phyloP scores from a whole-genome alignment of 257 asterid species.

The Solanum clarkiae region DNA sequence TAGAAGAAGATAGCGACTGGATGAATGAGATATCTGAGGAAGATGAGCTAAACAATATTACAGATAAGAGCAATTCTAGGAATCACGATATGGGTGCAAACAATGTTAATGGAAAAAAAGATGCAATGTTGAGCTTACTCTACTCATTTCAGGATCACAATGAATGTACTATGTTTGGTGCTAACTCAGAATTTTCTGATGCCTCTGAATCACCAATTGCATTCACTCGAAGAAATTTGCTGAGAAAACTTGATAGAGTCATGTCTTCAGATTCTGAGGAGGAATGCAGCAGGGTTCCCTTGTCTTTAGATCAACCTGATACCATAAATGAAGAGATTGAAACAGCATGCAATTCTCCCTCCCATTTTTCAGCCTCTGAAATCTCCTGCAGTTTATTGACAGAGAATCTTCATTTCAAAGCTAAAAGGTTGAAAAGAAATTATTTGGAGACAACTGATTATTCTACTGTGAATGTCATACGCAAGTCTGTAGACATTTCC shows the following conservation, averaged over 20 bases:
- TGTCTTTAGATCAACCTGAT: conserved; percentile 22
- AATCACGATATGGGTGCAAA: conserved; percentile 19
- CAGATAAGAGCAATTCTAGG: neutral
- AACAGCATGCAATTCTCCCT: conserved; percentile 11
- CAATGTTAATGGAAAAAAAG: conserved; percentile 42
- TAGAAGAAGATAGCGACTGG: conserved; percentile 32
- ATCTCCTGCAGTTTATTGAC: conserved; percentile 13
- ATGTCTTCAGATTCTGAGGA: conserved; percentile 83
- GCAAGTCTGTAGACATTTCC: conserved; percentile 29
- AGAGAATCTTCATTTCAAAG: conserved; percentile 20
- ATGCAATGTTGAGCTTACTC: conserved; percentile 53
- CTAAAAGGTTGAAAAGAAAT: conserved; percentile 28
- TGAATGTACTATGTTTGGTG: conserved; percentile 33
- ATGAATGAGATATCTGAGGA: conserved; percentile 18
- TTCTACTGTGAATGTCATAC: conserved; percentile 20
- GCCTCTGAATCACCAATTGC: conserved; percentile 55
- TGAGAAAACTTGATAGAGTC: conserved; percentile 46
- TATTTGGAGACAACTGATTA: conserved; percentile 17
- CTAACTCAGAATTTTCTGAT: conserved; percentile 29
- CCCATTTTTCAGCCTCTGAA: conserved; percentile 21
- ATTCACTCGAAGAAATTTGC: conserved; percentile 20
- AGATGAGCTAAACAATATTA: conserved; percentile 14
- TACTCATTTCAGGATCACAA: conserved; percentile 26
- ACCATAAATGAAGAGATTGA: conserved; percentile 17
- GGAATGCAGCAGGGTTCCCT: conserved; percentile 30